These are phyloP conservation scores for Saposhnikovia divaricata DNA, from an alignment of 129 eudicot species.

Conservation along the genomic window DNA sequence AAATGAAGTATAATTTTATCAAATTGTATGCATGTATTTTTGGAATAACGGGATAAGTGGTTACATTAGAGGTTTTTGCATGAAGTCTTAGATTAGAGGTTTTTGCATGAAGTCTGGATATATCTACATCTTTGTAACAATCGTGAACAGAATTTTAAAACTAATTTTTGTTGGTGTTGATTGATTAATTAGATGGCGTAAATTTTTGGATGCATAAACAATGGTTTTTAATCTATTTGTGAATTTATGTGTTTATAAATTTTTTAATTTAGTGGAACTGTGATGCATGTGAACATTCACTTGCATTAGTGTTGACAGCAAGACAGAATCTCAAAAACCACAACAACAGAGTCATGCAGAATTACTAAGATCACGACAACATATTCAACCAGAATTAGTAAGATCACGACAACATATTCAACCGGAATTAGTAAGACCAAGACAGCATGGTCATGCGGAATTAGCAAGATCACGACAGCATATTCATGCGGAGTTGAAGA, in stretches of 20 bases:
- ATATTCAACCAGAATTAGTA: not conserved
- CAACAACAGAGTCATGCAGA: slow-evolving; percentile 1
- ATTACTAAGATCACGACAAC: not conserved
- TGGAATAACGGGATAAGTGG: not conserved
- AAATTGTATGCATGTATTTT: not conserved
- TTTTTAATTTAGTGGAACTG: not conserved
- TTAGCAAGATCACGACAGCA: slow-evolving; percentile 18
- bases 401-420: not conserved
- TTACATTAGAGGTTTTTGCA: not conserved
- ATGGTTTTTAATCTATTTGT: not conserved
- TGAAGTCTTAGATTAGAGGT: not conserved
- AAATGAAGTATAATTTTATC: not conserved
- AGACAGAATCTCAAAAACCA: slow-evolving; percentile 5
- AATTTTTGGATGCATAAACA: not conserved
- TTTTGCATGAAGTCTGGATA: not conserved
- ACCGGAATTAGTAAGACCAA: not conserved
- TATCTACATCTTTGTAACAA: not conserved
- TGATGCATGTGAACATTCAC: not conserved
- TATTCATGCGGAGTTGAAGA: not conserved
- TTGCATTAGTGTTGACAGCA: slow-evolving; percentile 19
- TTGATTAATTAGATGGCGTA: not conserved
- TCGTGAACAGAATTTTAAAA: not conserved
- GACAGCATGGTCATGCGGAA: not conserved
- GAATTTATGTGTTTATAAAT: not conserved
- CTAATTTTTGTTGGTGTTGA: not conserved